Base-by-base conservation (phyloP, 352 stramenopile species). In the Aphanomyces euteiches region DNA sequence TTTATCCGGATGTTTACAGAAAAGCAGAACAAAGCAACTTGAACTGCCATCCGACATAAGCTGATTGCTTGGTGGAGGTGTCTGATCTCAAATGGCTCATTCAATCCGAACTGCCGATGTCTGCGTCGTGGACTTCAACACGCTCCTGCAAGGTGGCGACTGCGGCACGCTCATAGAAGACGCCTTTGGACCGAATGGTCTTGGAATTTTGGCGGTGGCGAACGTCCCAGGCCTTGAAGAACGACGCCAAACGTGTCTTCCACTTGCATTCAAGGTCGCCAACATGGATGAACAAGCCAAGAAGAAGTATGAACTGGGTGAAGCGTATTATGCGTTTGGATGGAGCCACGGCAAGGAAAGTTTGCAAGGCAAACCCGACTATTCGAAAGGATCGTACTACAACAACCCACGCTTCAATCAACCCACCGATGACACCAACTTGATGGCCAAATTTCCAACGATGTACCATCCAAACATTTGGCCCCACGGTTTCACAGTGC, bases 331-430 rank as follows among this genome's bases (percentile, higher is more conserved):
- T 77, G 97, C 96, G 77, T 90, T 97, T 73, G 96, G 96, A 40
- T 99, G 95, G 95, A 97, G 85, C 67, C 92, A 98, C 74, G 96
- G 96, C 57, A 99, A 98, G 78, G 96, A 98, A 80, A 97, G 94
- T 50, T 73, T 98, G 19, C 81, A 93, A 73, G 91, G 96, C 73
- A 86, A 93, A 71, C 92, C 93, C 2, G 96, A 99, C 79, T 89
- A 87, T 64, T 89, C 88, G 67, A 99, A 99, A 75, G 96, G 89
- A 3, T 97, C 87, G 64, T 99, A 97, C 76, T 99, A 99, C 80
- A 98, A 97, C 77, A 99, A 99, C 81, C 95, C 95, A 4, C 75
- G 98, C 60, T 82, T 80, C 21, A 97, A 99, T 81, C 75, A 83
- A 60, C 82, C 91, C 13, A 88, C 86, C 5, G 74, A 83, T 61